Conservation (phyloP, 257 asterid genomes). For the Primulina eburnea region DNA sequence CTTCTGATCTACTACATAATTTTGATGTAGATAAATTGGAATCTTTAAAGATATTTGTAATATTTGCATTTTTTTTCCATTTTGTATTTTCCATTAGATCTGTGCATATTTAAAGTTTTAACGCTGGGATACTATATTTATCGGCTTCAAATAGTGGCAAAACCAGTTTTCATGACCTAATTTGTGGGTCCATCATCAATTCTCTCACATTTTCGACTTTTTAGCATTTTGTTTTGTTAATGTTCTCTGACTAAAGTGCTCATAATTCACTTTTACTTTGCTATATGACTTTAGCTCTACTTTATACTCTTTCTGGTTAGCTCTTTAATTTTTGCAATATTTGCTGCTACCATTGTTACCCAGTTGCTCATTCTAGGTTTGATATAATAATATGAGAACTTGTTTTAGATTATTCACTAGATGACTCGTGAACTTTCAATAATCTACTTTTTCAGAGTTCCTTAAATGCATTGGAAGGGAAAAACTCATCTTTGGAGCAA, state of each 20-base stretch:
- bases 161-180: neutral
- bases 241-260: neutral
- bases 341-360: neutral
- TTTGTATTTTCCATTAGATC: too few species aligned
- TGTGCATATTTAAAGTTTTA: neutral
- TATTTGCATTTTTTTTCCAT: neutral
- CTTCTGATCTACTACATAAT: too few species aligned
- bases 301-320: neutral
- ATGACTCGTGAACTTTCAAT: slow-evolving; percentile 18
- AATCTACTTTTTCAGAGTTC: slow-evolving; percentile 52
- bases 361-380: neutral
- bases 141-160: too few species aligned
- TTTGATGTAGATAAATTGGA: neutral
- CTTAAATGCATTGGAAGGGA: slow-evolving; percentile 54
- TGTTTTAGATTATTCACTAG: slow-evolving; percentile 5
- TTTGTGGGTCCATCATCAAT: neutral
- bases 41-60: neutral
- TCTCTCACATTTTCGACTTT: neutral
- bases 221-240: slow-evolving; percentile 7
- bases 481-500: slow-evolving; percentile 58
- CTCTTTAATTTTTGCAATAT: neutral
- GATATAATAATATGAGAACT: slow-evolving; percentile 14
- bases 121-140: too few species aligned
- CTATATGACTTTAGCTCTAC: neutral
- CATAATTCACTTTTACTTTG: slow-evolving; percentile 2